Evolutionary conservation across 2,329 filamentous ascomycete genomes (phyloP).

Genomic region (Cercospora sp.): DNA sequence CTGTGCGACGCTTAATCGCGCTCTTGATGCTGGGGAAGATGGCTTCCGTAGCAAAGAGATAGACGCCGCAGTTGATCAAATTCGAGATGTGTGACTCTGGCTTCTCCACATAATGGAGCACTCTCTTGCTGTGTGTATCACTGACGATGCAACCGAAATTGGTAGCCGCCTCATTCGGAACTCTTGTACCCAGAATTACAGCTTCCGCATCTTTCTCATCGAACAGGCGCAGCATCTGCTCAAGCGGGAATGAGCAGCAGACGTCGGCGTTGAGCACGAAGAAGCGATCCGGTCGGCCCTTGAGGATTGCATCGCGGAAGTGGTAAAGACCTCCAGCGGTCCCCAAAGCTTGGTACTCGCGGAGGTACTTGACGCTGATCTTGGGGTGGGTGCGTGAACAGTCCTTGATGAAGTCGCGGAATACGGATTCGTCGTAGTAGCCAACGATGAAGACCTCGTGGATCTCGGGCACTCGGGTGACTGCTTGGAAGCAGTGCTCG

Average conservation of each 20-base stretch:
- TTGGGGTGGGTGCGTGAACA: constrained; percentile 79
- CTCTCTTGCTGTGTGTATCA: constrained; percentile 87
- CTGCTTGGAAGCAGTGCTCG: constrained; percentile 91
- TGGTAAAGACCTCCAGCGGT: constrained; percentile 97
- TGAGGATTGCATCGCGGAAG: constrained; percentile 98
- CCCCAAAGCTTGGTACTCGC: constrained; percentile 94
- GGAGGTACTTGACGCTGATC: constrained; percentile 89
- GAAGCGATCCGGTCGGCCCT: constrained; percentile 89
- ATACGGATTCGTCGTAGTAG: constrained; percentile 97
- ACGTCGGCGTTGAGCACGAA: constrained; percentile 98
- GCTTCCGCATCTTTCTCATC: constrained; percentile 95
- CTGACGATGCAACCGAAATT: constrained; percentile 99
- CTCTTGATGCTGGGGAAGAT: constrained; percentile 95
- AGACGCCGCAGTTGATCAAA: constrained; percentile 98
- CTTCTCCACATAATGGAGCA: constrained; percentile 99
- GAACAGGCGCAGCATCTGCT: constrained; percentile 92
- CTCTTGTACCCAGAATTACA: constrained; percentile 89
- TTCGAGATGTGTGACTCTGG: constrained; percentile 97
- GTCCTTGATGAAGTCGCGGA: constrained; percentile 97
- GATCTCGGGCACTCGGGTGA: constrained; percentile 86
- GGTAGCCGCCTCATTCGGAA: constrained; percentile 83
- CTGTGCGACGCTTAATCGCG: constrained; percentile 92
- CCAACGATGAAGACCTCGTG: constrained; percentile 97
- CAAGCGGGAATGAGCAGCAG: constrained; percentile 96
- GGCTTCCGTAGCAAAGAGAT: constrained; percentile 91